Percentiles rank a stretch among this genome's conserved stretches.
These are phyloP conservation scores for Rhizopus delemar DNA, from an alignment of 371 early-diverging fungal genomes.

Conservation along the genomic window DNA sequence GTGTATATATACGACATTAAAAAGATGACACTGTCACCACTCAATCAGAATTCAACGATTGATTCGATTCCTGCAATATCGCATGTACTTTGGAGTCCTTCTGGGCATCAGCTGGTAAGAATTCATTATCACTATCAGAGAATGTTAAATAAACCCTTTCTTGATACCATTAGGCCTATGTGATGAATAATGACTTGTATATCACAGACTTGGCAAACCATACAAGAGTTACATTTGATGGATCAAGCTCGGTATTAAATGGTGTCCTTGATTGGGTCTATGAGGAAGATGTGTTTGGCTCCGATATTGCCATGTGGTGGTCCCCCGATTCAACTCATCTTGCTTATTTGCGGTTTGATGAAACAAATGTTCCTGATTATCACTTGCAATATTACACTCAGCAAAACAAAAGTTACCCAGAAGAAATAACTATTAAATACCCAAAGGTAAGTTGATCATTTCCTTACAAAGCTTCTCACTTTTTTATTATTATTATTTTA, in stretches of 20 bases:
- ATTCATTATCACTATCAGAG: not conserved
- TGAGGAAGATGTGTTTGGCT: slow-evolving; percentile 89
- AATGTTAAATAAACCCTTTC: not conserved
- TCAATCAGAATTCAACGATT: slow-evolving; percentile 51
- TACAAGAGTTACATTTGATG: slow-evolving; percentile 82
- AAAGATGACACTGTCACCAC: slow-evolving; percentile 55
- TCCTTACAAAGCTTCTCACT: not conserved
- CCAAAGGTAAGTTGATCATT: slow-evolving; percentile 65
- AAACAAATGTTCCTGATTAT: slow-evolving; percentile 79
- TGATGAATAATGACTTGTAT: slow-evolving; percentile 85
- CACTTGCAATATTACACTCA: slow-evolving; percentile 70
- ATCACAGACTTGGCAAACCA: slow-evolving; percentile 68
- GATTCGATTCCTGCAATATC: slow-evolving; percentile 44
- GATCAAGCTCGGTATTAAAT: slow-evolving; percentile 82
- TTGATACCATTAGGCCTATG: slow-evolving; percentile 64
- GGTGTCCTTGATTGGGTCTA: slow-evolving; percentile 98
- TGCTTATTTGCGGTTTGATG: slow-evolving; percentile 87
- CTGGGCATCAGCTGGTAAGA: slow-evolving; percentile 69
- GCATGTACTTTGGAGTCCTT: slow-evolving; percentile 80
- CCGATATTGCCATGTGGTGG: slow-evolving; percentile 84
- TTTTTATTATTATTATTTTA: slow-evolving; percentile 1
- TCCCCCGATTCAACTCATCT: slow-evolving; percentile 80
- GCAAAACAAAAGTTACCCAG: slow-evolving; percentile 65
- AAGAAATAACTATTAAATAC: slow-evolving; percentile 74
- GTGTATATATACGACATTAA: slow-evolving; percentile 75